Conservation (phyloP, 768 basidiomycete genomes). For the Macrolepiota albuminosa region DNA sequence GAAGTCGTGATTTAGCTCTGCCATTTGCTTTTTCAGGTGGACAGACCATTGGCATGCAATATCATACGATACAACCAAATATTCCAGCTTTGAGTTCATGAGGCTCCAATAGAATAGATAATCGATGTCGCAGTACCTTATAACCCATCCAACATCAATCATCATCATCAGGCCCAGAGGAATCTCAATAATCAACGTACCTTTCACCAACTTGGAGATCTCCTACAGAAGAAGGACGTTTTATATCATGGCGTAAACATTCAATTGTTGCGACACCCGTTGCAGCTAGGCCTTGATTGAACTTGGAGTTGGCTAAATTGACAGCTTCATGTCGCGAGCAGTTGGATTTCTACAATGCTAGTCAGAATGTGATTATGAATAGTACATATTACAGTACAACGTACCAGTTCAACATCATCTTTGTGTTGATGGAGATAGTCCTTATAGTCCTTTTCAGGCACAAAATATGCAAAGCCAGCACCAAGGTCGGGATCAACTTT, state of each 20-base stretch:
- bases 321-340: background rate
- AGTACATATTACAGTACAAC: too few species aligned
- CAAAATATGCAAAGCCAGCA: too few species aligned
- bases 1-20: background rate
- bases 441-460: too few species aligned
- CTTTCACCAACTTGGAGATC: background rate
- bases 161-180: background rate
- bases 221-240: background rate
- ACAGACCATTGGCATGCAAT: background rate
- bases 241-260: background rate
- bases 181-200: background rate
- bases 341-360: background rate
- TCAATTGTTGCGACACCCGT: background rate
- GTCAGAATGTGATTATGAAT: too few species aligned
- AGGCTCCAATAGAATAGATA: background rate
- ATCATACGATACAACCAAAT: background rate
- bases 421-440: too few species aligned
- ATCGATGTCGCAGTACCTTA: background rate
- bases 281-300: background rate
- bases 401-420: too few species aligned
- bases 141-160: background rate
- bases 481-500: too few species aligned
- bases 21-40: background rate
- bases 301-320: background rate
- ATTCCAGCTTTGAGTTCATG: background rate